Evolutionary conservation across 805 yeast genomes (phyloP), one percentile per base, ranked within the genome.

Genomic region (Candida sithepensis): DNA sequence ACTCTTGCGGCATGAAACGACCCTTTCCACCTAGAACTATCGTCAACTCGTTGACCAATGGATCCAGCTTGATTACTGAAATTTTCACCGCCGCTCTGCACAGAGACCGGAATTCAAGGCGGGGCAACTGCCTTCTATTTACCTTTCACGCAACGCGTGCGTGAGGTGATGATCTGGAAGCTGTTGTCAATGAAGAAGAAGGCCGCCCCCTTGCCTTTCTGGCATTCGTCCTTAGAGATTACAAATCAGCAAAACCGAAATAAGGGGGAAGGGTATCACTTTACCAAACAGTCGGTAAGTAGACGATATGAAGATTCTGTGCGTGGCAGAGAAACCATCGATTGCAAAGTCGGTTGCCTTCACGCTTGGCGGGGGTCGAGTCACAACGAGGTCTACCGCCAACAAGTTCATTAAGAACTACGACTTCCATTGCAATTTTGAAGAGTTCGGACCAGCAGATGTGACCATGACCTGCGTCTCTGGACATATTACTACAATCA

Each of bases 241-340:
- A n/a, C n/a, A n/a, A n/a, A n/a, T n/a, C n/a, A n/a, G n/a, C n/a
- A n/a, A n/a, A n/a, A n/a, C n/a, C n/a, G n/a, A n/a, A n/a, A n/a
- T n/a, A 16, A 16, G 12, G 3, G 5, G 22, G 8, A 14, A 34
- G 19, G 21, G 19, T 16, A 6, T 4, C 39, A 16, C 7, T 16
- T 16, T 10, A 34, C 12, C 2, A 18, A 4, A 7, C 20, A 34
- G 2, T 13, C 20, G 13, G 19, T 26, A 21, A 19, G 24, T 34
- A 36, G 13, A 33, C 12, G 8, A 39, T 28, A 85, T 88, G 94
- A 82, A 71, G 55, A 79, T 94, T 3, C 78, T 94, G 42, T 92
- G 97, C 68, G 97, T 94, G 47, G 99, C 99, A 2, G 99, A 94
- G 69, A 94, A 94, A 68, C 95, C 95, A 47, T 88, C 97, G 1